phyloP scores from a whole-genome alignment of 2,329 filamentous ascomycete species.

The Fusarium xylarioides region DNA sequence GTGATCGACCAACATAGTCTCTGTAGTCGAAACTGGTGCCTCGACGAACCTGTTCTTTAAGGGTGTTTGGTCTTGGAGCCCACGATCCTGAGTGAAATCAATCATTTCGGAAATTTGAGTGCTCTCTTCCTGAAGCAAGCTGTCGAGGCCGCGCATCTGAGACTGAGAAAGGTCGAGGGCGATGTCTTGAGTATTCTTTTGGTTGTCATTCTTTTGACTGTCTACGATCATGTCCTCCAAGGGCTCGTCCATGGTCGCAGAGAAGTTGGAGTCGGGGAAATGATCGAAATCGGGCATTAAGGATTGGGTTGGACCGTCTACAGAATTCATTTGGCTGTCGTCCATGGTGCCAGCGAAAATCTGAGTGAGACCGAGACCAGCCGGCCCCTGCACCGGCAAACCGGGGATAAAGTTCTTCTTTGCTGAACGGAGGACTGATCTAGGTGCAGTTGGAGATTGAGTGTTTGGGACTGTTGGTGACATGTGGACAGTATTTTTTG shows the following conservation, averaged over 20 bases:
- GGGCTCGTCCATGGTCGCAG: conserved; percentile 65
- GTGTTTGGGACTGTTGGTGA: conserved; percentile 56
- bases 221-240: conserved; percentile 62
- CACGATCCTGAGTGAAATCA: conserved; percentile 82
- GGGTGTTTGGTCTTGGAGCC: conserved; percentile 78
- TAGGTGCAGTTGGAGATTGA: conserved; percentile 64
- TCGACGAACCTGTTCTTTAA: conserved; percentile 73
- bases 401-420: conserved; percentile 77
- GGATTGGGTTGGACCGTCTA: conserved; percentile 52
- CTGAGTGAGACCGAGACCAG: conserved; percentile 81
- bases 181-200: conserved; percentile 55
- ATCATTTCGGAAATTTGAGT: conserved; percentile 76
- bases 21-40: conserved; percentile 72
- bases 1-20: conserved; percentile 66
- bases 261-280: conserved; percentile 68
- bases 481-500: conserved; percentile 52
- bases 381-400: conserved; percentile 67
- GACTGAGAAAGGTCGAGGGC: conserved; percentile 68
- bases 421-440: conserved; percentile 73
- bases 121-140: conserved; percentile 57
- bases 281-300: conserved; percentile 66
- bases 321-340: conserved; percentile 58
- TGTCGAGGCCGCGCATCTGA: conserved; percentile 67
- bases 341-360: conserved; percentile 93
- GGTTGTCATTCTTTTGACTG: conserved; percentile 51